phyloP scores from a whole-genome alignment of 495 filamentous ascomycete genomes.

The Penicillium flavigenum region DNA sequence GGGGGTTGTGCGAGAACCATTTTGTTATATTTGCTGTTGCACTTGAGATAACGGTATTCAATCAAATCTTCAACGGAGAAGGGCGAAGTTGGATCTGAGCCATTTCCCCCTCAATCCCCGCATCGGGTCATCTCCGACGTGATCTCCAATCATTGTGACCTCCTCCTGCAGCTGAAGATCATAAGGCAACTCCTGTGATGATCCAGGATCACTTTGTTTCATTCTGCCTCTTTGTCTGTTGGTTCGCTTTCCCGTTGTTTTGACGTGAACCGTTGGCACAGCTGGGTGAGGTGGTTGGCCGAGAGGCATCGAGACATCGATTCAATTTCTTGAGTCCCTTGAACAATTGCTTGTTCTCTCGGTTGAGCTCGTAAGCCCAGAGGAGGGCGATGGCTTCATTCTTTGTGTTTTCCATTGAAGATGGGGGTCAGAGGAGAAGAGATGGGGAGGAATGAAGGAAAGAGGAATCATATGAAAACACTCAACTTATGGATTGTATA shows the following conservation, averaged over 20 bases:
- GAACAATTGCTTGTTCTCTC: constrained; percentile 6
- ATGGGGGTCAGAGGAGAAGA: not conserved
- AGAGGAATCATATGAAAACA: too few species aligned
- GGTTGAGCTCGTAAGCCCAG: constrained; percentile 9
- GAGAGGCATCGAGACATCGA: not conserved
- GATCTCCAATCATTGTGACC: not conserved
- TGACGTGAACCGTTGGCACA: not conserved
- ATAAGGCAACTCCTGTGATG: not conserved
- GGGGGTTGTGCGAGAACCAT: constrained; percentile 43
- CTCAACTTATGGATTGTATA: too few species aligned
- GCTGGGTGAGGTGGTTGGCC: not conserved
- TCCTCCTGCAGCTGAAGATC: not conserved
- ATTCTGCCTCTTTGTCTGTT: not conserved
- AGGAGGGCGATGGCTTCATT: constrained; percentile 6
- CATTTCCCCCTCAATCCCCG: constrained; percentile 6
- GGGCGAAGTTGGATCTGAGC: not conserved
- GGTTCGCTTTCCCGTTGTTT: not conserved
- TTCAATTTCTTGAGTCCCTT: constrained; percentile 7
- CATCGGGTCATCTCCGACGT: constrained; percentile 14
- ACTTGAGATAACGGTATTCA: not conserved
- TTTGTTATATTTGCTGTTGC: constrained; percentile 6
- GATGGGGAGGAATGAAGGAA: not conserved
- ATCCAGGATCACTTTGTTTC: not conserved
- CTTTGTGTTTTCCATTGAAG: not conserved
- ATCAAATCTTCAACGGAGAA: not conserved